phyloP scores from a whole-genome alignment of 2,329 filamentous ascomycete genomes.

The Biscogniauxia mediterranea region DNA sequence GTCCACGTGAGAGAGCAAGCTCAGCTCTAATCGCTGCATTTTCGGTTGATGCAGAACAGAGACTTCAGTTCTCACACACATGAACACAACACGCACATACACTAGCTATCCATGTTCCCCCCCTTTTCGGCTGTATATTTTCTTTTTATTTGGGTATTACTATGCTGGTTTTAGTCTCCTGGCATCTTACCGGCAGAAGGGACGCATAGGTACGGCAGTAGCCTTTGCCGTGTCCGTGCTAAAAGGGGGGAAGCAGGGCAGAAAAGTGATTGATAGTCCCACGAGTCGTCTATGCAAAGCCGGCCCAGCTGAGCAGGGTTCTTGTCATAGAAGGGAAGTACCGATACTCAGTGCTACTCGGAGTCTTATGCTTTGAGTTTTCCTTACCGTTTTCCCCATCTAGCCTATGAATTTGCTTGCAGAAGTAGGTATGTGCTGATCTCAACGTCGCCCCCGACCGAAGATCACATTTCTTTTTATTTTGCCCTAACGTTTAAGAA shows the following conservation, averaged over 20 bases:
- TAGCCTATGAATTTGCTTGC: no score
- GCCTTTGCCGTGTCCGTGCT: constrained; percentile 1
- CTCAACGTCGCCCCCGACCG: constrained; percentile 9
- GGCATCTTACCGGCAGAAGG: constrained; percentile 13
- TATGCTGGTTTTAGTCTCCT: constrained; percentile 5
- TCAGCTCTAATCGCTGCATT: constrained; percentile 15
- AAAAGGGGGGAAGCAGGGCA: neutral
- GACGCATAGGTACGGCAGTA: neutral
- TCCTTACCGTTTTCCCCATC: no score
- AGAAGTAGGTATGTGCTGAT: constrained; percentile 5
- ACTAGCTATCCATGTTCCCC: neutral
- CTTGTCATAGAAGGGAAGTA: constrained; percentile 14
- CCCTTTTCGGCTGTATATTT: constrained; percentile 1
- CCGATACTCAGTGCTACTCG: constrained; percentile 23
- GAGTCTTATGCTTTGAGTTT: neutral
- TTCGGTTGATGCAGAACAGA: constrained; percentile 17
- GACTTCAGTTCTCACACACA: constrained; percentile 7
- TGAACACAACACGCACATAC: neutral
- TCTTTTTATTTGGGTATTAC: neutral
- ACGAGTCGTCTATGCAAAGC: neutral
- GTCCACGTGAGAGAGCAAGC: constrained; percentile 27
- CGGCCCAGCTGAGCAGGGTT: constrained; percentile 13
- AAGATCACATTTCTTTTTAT: constrained; percentile 18
- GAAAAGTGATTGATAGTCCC: neutral
- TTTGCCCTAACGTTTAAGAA: constrained; percentile 13